Conservation (phyloP, 345 rosid genomes). For the Cochlearia excelsa region DNA sequence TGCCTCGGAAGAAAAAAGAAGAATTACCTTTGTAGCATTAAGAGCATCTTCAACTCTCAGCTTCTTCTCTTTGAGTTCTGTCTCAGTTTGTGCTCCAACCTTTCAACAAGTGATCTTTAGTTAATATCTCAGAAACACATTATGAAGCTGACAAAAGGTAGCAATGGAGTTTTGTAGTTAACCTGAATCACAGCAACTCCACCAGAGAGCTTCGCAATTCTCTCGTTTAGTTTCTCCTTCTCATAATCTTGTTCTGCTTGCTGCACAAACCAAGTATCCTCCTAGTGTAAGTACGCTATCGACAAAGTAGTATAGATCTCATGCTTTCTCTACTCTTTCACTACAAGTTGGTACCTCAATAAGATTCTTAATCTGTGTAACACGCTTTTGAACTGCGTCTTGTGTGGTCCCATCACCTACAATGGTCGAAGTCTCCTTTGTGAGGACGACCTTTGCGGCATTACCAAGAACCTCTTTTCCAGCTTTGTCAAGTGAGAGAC, state of each 20-base stretch:
- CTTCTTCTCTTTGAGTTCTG: slow-evolving; percentile 94
- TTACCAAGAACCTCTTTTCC: slow-evolving; percentile 83
- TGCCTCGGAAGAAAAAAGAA: neutral
- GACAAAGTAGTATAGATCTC: neutral
- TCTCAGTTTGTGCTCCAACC: slow-evolving; percentile 91
- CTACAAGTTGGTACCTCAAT: slow-evolving; percentile 54
- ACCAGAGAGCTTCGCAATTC: slow-evolving; percentile 91
- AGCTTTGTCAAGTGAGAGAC: slow-evolving; percentile 92
- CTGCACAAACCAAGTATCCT: slow-evolving; percentile 39
- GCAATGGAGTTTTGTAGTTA: neutral
- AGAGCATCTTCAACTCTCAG: slow-evolving; percentile 98
- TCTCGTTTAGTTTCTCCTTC: slow-evolving; percentile 86
- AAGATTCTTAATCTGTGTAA: slow-evolving; percentile 83
- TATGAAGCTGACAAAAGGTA: neutral
- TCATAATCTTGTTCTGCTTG: slow-evolving; percentile 92
- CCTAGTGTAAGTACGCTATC: neutral
- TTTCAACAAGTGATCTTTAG: slow-evolving; percentile 24
- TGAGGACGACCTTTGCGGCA: slow-evolving; percentile 91
- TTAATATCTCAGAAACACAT: neutral
- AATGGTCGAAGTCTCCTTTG: slow-evolving; percentile 85
- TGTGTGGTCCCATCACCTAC: slow-evolving; percentile 99
- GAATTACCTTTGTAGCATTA: slow-evolving; percentile 82
- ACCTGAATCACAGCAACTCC: slow-evolving; percentile 92
- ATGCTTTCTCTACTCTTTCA: neutral
- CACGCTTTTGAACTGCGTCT: slow-evolving; percentile 87